Evolutionary conservation across 2,329 filamentous ascomycete species (phyloP).

Genomic region (Macrophomina phaseolina): DNA sequence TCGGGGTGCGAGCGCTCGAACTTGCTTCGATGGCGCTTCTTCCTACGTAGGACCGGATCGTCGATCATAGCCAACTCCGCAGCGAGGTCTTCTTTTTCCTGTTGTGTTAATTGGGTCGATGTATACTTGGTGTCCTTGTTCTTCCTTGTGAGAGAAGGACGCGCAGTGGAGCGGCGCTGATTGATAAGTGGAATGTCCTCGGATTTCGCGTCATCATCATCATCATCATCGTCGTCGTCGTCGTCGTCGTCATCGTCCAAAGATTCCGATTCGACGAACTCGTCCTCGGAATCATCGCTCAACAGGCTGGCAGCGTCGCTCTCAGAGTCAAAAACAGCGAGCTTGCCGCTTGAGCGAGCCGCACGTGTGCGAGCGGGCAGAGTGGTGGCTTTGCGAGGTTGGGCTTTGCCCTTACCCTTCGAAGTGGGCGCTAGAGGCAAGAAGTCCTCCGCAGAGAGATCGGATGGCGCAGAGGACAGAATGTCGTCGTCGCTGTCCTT

Average conservation of each 20-base stretch:
- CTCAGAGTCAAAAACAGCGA: not conserved
- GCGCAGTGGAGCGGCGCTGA: not conserved
- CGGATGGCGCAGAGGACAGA: conserved; percentile 12
- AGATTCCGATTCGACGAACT: conserved; percentile 24
- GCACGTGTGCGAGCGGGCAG: conserved; percentile 3
- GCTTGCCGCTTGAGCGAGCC: conserved; percentile 27
- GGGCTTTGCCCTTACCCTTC: conserved; percentile 25
- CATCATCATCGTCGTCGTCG: conserved; percentile 4
- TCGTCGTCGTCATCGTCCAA: conserved; percentile 13
- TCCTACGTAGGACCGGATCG: not conserved
- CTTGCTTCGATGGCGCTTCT: conserved; percentile 57
- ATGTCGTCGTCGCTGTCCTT: conserved; percentile 27
- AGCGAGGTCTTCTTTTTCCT: not conserved
- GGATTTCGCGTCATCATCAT: conserved; percentile 4
- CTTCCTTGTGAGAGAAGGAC: not conserved
- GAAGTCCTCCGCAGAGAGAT: conserved; percentile 15
- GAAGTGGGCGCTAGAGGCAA: conserved; percentile 14
- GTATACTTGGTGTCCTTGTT: not conserved
- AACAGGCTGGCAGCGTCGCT: conserved; percentile 24
- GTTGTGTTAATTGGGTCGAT: not conserved
- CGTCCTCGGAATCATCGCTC: not conserved
- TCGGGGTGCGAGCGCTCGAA: conserved; percentile 79
- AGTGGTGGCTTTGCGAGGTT: conserved; percentile 6
- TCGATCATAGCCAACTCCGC: not conserved
- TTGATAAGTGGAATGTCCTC: conserved; percentile 7